Base-by-base conservation (phyloP, 2,329 filamentous ascomycete genomes). In the Aureobasidium leucospermi region DNA sequence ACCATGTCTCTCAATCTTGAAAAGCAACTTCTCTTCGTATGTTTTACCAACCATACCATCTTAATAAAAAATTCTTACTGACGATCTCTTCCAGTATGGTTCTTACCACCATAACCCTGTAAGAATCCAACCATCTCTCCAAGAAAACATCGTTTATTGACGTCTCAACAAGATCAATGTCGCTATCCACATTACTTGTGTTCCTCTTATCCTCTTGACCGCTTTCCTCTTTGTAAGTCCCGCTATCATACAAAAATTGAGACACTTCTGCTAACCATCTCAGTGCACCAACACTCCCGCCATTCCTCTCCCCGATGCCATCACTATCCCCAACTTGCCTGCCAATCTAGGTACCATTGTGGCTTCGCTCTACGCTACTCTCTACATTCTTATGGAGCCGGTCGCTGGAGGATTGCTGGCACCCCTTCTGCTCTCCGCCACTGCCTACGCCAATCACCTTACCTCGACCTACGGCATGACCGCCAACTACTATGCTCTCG, bases 321-420 rank as follows among this genome's bases (percentile, higher is more conserved):
- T 85, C 38, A 76, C 76, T 38, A 71, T 84, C 53, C 77, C 81
- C 32, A 78, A 84, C 69, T 77, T 86, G 31, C 83, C 83, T 41
- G 75, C 81, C 31, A 86, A 86, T 63, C 70, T 80, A 61, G 84
- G 81, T 53, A 85, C 84, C 3, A 76, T 83, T 61, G 76, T 74
- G 56, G 79, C 79, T 43, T 67, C 84, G 9, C 66, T 86, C 31
- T 96, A 94, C 75, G 82, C 87, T 39, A 81, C 81, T 1, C 82
- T 96, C 59, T 99, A 97, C 71, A 81, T 97, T 49, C 82, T 99
- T 23, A 86, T 99, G 69, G 94, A 99, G 71, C 94, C 94, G 1
- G 90, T 97, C 0, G 94, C 94, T 10, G 94, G 94, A 53, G 85
- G 84, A 10, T 76, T 89, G 31, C 78, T 96, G 43, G 85, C 89